Percentiles rank a stretch among this genome's conserved stretches.
Conservation (phyloP, 495 filamentous ascomycete genomes). For the Apiosordaria backusii region DNA sequence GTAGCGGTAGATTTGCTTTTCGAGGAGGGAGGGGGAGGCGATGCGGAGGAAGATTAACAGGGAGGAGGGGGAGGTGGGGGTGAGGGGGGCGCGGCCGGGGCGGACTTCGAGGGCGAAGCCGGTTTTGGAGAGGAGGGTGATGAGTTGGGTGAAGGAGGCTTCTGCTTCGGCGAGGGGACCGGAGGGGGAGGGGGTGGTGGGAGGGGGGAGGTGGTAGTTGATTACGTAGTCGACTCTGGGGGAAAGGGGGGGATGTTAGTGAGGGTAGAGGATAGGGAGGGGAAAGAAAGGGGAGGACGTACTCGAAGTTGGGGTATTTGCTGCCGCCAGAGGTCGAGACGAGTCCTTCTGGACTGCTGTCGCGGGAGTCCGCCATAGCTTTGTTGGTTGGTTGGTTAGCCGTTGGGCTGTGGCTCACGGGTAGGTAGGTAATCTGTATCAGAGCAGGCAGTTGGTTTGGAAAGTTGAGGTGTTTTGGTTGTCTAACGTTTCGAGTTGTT, state of each 20-base stretch:
- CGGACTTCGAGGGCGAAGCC: conserved; percentile 85
- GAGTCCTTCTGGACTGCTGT: background rate
- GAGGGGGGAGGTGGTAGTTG: conserved; percentile 62
- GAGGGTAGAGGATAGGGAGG: conserved; percentile 14
- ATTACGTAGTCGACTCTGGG: conserved; percentile 89
- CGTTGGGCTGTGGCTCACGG: background rate
- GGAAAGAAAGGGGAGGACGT: conserved; percentile 1
- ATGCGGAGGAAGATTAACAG: conserved; percentile 82
- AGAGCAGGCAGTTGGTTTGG: background rate
- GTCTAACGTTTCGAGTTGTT: too few species aligned
- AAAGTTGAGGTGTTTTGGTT: too few species aligned
- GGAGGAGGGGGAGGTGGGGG: conserved; percentile 62
- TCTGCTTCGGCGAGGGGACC: conserved; percentile 65
- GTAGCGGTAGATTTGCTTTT: conserved; percentile 59
- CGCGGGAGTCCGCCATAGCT: conserved; percentile 3
- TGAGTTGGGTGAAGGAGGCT: conserved; percentile 68
- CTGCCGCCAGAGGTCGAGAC: background rate
- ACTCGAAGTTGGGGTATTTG: conserved; percentile 25
- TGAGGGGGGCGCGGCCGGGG: conserved; percentile 68
- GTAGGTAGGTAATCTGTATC: background rate
- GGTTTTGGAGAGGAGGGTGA: conserved; percentile 64
- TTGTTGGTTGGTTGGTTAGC: background rate
- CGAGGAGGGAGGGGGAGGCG: conserved; percentile 60
- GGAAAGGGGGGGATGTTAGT: conserved; percentile 13
- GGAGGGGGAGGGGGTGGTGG: conserved; percentile 9